These are phyloP conservation scores for Xeromyces bisporus DNA, from an alignment of 495 filamentous ascomycete species.

Conservation along the genomic window DNA sequence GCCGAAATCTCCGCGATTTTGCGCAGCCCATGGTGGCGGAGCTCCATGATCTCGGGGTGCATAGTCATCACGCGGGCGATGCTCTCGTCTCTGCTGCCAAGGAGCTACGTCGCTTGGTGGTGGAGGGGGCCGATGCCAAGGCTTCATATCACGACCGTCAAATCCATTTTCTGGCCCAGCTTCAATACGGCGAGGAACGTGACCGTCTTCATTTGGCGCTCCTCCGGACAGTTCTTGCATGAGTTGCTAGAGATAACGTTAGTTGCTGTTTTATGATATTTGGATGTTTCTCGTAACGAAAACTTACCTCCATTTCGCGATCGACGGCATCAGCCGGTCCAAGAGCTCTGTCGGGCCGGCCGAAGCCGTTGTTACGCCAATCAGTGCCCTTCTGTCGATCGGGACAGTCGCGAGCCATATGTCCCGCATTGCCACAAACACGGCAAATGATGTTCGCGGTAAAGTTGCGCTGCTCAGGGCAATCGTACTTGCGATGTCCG, in stretches of 20 bases:
- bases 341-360: conserved; percentile 43
- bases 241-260: conserved; percentile 51
- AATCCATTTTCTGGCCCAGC: conserved; percentile 48
- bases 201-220: conserved; percentile 40
- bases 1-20: conserved; percentile 28
- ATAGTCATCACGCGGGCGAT: conserved; percentile 23
- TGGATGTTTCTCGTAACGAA: not conserved
- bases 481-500: conserved; percentile 97
- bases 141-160: conserved; percentile 48
- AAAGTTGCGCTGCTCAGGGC: conserved; percentile 92
- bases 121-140: conserved; percentile 66
- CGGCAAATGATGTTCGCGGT: conserved; percentile 98
- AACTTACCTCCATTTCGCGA: conserved; percentile 79
- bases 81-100: conserved; percentile 43
- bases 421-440: conserved; percentile 86
- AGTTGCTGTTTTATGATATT: conserved; percentile 9
- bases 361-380: conserved; percentile 61
- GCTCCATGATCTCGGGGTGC: conserved; percentile 14
- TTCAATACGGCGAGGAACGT: conserved; percentile 69
- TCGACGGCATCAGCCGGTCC: conserved; percentile 73
- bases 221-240: conserved; percentile 91
- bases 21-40: conserved; percentile 30
- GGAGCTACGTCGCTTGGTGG: conserved; percentile 80
- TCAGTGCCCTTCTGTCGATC: conserved; percentile 77
- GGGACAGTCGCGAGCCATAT: conserved; percentile 88